A percentile compares a stretch with the other conserved stretches of the same genome.
Evolutionary conservation across 2,329 filamentous ascomycete genomes (phyloP).

Genomic region (Aspergillus aculeatus): DNA sequence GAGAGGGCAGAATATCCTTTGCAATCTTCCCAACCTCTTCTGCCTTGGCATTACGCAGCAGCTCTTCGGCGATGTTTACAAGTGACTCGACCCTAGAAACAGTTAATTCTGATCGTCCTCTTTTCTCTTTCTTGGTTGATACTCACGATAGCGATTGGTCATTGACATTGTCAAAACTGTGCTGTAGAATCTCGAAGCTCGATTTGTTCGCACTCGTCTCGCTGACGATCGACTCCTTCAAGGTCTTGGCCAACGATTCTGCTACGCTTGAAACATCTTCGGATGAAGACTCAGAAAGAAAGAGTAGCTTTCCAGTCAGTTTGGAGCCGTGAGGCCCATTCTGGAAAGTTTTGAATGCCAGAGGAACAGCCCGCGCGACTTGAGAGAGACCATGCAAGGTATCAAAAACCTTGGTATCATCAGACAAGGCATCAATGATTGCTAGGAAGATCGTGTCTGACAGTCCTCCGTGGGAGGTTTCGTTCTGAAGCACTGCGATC

Average conservation of each 20-base stretch:
- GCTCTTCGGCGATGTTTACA: constrained; percentile 53
- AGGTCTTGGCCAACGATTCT: constrained; percentile 32
- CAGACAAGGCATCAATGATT: constrained; percentile 44
- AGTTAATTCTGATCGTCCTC: constrained; percentile 19
- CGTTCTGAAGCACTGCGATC: constrained; percentile 39
- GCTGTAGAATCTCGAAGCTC: constrained; percentile 53
- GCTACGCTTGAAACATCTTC: constrained; percentile 51
- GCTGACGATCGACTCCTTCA: constrained; percentile 39
- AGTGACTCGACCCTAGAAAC: constrained; percentile 55
- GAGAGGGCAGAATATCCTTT: constrained; percentile 61
- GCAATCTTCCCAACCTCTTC: constrained; percentile 29
- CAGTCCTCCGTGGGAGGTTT: constrained; percentile 33
- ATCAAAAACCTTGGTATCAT: constrained; percentile 35
- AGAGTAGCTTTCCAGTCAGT: constrained; percentile 53
- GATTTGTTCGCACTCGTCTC: constrained; percentile 43
- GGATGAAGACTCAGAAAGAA: constrained; percentile 53
- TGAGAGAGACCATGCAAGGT: constrained; percentile 47
- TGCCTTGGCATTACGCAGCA: constrained; percentile 38
- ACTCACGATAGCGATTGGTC: constrained; percentile 48
- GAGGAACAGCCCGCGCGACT: constrained; percentile 42
- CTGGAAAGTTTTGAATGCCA: constrained; percentile 45
- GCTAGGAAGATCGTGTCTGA: constrained; percentile 37
- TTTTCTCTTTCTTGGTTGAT: neutral
- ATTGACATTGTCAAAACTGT: constrained; percentile 49
- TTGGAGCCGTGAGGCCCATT: constrained; percentile 47